A percentile compares a stretch with the other conserved stretches of the same genome.
These are phyloP conservation scores for Oemleria cerasiformis DNA, from an alignment of 306 rosid genomes.

Conservation along the genomic window DNA sequence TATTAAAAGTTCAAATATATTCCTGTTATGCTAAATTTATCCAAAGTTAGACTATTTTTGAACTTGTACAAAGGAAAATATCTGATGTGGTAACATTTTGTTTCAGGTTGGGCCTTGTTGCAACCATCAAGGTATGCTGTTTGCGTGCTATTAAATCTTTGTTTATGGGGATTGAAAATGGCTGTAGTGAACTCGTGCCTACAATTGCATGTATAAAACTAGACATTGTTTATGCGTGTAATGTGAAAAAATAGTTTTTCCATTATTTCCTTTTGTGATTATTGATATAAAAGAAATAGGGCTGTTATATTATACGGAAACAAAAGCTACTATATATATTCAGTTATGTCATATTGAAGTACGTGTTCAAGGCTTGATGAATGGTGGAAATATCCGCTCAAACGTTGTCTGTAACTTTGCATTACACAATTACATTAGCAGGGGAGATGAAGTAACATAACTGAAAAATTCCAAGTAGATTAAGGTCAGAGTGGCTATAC, in stretches of 20 bases:
- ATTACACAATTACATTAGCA: not conserved
- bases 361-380: not conserved
- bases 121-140: conserved; percentile 83
- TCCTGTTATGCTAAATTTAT: not conserved
- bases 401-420: not conserved
- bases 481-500: not conserved
- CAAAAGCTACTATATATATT: not conserved
- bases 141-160: not conserved
- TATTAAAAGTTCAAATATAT: not conserved
- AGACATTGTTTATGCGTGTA: not conserved
- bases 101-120: conserved; percentile 97
- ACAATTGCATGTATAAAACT: not conserved
- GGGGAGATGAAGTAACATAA: not conserved
- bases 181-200: not conserved
- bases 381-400: not conserved
- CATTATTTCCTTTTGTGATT: not conserved
- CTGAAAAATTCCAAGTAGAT: not conserved
- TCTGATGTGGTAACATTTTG: conserved; percentile 36
- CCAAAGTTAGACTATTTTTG: conserved; percentile 6
- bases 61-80: conserved; percentile 2
- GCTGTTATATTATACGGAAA: not conserved
- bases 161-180: not conserved
- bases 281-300: conserved; percentile 7
- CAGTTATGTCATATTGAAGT: not conserved
- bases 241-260: not conserved